Conservation (phyloP, 257 asterid species). For the Capsicum baccatum region DNA sequence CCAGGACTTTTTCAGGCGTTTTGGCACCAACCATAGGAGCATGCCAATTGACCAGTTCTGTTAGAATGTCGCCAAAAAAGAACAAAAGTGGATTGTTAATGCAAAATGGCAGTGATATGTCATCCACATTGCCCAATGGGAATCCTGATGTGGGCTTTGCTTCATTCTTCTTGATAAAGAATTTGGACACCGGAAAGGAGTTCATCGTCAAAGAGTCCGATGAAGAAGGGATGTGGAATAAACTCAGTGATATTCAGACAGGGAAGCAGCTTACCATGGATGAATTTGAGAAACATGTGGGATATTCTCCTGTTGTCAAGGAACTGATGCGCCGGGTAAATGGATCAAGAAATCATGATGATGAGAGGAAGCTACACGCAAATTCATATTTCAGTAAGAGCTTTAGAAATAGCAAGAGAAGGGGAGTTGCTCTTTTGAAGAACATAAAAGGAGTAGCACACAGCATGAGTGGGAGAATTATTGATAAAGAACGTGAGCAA, state of each 20-base stretch:
- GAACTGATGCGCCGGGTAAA: conserved; percentile 76
- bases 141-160: conserved; percentile 36
- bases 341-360: conserved; percentile 36
- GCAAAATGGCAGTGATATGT: conserved; percentile 36
- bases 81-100: conserved; percentile 32
- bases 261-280: conserved; percentile 89
- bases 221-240: conserved; percentile 83
- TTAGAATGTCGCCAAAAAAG: conserved; percentile 42
- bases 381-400: conserved; percentile 67
- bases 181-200: conserved; percentile 89
- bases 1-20: conserved; percentile 65
- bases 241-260: conserved; percentile 82
- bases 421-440: conserved; percentile 73
- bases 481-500: conserved; percentile 57
- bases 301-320: conserved; percentile 80
- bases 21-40: conserved; percentile 45
- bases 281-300: conserved; percentile 85
- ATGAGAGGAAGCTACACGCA: conserved; percentile 47
- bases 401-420: conserved; percentile 76
- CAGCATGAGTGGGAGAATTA: conserved; percentile 58
- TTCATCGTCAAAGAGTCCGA: conserved; percentile 77
- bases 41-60: conserved; percentile 41
- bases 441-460: conserved; percentile 66
- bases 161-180: conserved; percentile 80
- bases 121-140: conserved; percentile 40